A percentile compares a stretch with the other conserved stretches of the same genome.
These are phyloP conservation scores for Aethionema arabicum DNA, from an alignment of 345 rosid species.

Conservation along the genomic window DNA sequence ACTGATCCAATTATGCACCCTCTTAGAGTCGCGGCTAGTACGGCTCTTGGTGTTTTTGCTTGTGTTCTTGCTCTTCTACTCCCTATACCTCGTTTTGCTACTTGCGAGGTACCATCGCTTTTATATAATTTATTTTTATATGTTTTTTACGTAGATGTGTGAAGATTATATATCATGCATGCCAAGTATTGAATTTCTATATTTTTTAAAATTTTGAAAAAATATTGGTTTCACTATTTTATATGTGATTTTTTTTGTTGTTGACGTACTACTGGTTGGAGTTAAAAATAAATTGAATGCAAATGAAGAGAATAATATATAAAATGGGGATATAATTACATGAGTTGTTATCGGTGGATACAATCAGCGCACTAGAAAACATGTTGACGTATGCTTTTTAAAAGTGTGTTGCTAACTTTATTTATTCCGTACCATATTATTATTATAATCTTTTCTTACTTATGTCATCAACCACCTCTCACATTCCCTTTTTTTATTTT, in stretches of 20 bases:
- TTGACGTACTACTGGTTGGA: slow-evolving; percentile 3
- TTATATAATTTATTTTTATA: too few relatives aligned
- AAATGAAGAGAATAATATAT: slow-evolving; percentile 6
- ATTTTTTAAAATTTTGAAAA: neutral
- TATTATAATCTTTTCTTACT: slow-evolving; percentile 2
- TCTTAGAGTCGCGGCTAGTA: slow-evolving; percentile 70
- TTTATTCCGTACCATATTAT: slow-evolving; percentile 39
- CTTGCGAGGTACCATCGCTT: slow-evolving; percentile 47
- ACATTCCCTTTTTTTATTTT: slow-evolving; percentile 11
- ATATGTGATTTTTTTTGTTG: neutral
- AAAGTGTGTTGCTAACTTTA: slow-evolving; percentile 34
- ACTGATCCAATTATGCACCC: slow-evolving; percentile 69
- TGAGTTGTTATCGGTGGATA: slow-evolving; percentile 9
- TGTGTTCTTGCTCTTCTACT: slow-evolving; percentile 64
- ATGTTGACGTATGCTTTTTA: slow-evolving; percentile 26
- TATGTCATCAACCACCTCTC: slow-evolving; percentile 28
- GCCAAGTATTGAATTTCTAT: neutral
- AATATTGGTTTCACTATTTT: neutral
- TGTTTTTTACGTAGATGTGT: neutral
- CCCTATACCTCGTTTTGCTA: slow-evolving; percentile 79
- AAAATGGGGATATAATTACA: neutral
- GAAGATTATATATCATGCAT: neutral
- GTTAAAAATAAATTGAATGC: neutral
- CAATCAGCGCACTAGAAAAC: slow-evolving; percentile 29
- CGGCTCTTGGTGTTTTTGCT: slow-evolving; percentile 74